Conservation (phyloP, 768 basidiomycete species). For the Cytidiella melzeri region DNA sequence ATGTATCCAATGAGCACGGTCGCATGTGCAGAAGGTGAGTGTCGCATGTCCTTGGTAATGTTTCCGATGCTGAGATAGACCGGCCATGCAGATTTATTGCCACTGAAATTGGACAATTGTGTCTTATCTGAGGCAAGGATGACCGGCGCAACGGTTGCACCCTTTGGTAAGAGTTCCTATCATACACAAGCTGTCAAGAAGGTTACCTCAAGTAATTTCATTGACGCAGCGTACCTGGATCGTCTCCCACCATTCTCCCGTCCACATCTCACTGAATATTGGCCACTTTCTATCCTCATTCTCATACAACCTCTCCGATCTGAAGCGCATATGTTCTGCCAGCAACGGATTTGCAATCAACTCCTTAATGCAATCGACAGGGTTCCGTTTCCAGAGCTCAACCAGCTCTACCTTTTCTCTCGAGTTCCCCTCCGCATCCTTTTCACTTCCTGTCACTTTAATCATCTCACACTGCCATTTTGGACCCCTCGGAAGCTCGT, state of each 20-base stretch:
- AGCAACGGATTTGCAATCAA: constrained; percentile 9
- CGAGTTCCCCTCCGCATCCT: constrained; percentile 1
- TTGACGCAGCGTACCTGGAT: constrained; percentile 33
- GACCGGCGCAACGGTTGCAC: constrained; percentile 25
- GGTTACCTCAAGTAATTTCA: not conserved
- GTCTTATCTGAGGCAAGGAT: constrained; percentile 26
- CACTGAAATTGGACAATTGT: too few relatives aligned
- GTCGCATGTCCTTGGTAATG: constrained; percentile 16
- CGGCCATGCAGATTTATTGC: too few relatives aligned
- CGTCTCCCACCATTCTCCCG: constrained; percentile 46
- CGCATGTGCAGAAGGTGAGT: constrained; percentile 11
- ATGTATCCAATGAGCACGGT: constrained; percentile 23
- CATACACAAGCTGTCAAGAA: not conserved
- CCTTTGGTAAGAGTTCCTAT: constrained; percentile 15
- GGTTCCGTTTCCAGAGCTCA: constrained; percentile 19
- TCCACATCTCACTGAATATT: too few relatives aligned
- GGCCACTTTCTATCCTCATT: constrained; percentile 4
- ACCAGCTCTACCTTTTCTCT: constrained; percentile 25
- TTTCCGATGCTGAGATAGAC: constrained; percentile 27
- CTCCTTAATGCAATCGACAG: constrained; percentile 28
- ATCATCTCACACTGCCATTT: constrained; percentile 27
- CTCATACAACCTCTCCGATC: constrained; percentile 1
- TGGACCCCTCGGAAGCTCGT: constrained; percentile 21
- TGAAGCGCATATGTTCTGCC: constrained; percentile 1
- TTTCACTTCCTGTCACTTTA: constrained; percentile 4